These are phyloP conservation scores for Zygosaccharomyces bailii DNA, from an alignment of 805 yeast genomes.

Conservation along the genomic window DNA sequence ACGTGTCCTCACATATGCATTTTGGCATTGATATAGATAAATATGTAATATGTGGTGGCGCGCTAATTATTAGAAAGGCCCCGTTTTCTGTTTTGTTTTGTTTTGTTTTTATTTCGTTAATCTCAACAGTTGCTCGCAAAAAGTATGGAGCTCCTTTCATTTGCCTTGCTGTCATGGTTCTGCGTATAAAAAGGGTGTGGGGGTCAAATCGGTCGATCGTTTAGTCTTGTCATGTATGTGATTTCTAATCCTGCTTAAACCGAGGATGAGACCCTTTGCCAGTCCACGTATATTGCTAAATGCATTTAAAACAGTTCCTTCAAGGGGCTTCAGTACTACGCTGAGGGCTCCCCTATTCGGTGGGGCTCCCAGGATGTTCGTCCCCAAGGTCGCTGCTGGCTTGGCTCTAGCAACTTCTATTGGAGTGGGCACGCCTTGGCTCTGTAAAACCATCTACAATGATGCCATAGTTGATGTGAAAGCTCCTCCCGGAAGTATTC, in stretches of 20 bases:
- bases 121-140: constrained; percentile 6
- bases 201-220: background rate
- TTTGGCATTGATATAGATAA: constrained; percentile 7
- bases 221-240: background rate
- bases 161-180: constrained; percentile 1
- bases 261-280: constrained; percentile 11
- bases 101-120: constrained; percentile 4
- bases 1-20: constrained; percentile 4
- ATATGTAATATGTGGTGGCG: constrained; percentile 3
- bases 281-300: constrained; percentile 11
- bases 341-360: background rate
- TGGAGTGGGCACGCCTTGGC: constrained; percentile 16
- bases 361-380: background rate
- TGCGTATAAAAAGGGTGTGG: constrained; percentile 6
- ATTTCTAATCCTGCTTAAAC: background rate
- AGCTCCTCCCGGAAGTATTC: constrained; percentile 12
- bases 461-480: constrained; percentile 23
- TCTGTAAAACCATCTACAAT: constrained; percentile 15
- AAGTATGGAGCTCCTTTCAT: constrained; percentile 1
- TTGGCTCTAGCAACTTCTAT: constrained; percentile 15
- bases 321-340: constrained; percentile 3
- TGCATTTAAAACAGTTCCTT: constrained; percentile 3
- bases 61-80: constrained; percentile 2
- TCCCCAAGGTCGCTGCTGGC: constrained; percentile 11
- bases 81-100: constrained; percentile 3